Base-by-base conservation (phyloP, 192 early-diverging fungal species). In the Coemansia sp. region DNA sequence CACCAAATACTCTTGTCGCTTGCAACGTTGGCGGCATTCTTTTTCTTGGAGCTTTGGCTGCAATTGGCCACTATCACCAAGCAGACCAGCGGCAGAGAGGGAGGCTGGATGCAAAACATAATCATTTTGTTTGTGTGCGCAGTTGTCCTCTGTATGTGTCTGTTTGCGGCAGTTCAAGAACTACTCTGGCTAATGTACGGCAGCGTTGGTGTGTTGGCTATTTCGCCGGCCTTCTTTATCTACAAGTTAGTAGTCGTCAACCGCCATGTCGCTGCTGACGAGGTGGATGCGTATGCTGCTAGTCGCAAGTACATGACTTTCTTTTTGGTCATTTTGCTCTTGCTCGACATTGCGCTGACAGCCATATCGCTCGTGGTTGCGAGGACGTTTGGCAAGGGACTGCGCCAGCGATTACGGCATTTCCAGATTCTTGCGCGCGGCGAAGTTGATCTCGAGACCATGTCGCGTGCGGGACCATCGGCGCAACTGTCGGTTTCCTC, bases 21-120 rank as follows among this genome's bases (percentile, higher is more conserved):
- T 8, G 67, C 73, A 1, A 67, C 65, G 27, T 63, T 86, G 22
- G 71, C 68, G n/a, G 65, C 71, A 1, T 76, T 71, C 49, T 64
- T 82, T 51, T 77, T 87, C 55, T 5, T 87, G 9, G 74, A 76
- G 41, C 52, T 82, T 31, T 87, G 74, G 62, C 52, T 85, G 22
- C 82, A 79, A 74, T 89, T 86, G 63, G 77, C 88, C 5, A 86
- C 76, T 5, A 67, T 90, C 29, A 66, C 88, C 18, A 76, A 86
- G 11, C 71, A 65, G 63, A 44, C 68, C 7, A 8, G 67, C 55
- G 62, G 68, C 47, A 13, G 13, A 1, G 67, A 66, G 33, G 57
- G 49, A 9, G 67, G 69, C 42, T 70, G 74, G 78, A 55, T 67
- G 40, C 69, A 65, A 29, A 64, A 68, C 42, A 51, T 72, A 3